Percentiles rank a stretch among this genome's conserved stretches.
Conservation (phyloP, 805 yeast genomes). For the Candida peoriensis region DNA sequence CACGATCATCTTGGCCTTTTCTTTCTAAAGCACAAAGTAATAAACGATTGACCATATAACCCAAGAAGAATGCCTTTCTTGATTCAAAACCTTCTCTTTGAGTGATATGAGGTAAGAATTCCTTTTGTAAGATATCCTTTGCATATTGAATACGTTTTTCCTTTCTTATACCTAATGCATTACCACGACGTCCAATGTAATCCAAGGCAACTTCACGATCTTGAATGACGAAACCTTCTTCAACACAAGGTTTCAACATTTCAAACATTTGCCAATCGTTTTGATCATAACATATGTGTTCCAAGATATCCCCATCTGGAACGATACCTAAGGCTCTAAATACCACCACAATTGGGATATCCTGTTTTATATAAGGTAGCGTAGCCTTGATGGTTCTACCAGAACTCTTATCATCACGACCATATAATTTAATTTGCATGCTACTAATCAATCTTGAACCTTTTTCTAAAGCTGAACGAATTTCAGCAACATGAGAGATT, state of each 20-base stretch:
- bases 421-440: conserved; percentile 87
- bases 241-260: conserved; percentile 98
- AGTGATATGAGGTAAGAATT: conserved; percentile 93
- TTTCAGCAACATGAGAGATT: conserved; percentile 92
- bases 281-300: conserved; percentile 96
- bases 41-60: conserved; percentile 96
- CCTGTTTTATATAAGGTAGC: conserved; percentile 92
- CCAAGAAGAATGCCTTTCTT: conserved; percentile 93
- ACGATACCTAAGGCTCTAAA: conserved; percentile 98
- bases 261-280: conserved; percentile 99
- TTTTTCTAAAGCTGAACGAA: conserved; percentile 93
- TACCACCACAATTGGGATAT: conserved; percentile 93
- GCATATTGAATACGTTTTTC: conserved; percentile 99
- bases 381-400: conserved; percentile 93
- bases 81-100: conserved; percentile 97
- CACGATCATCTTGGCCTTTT: conserved; percentile 98
- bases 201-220: conserved; percentile 97
- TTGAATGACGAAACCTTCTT: conserved; percentile 97
- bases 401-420: conserved; percentile 73
- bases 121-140: conserved; percentile 92
- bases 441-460: conserved; percentile 94
- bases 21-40: conserved; percentile 94
- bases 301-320: conserved; percentile 98
- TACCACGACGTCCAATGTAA: conserved; percentile 97
- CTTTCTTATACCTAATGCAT: conserved; percentile 91